Conservation (phyloP, 192 early-diverging fungal genomes). For the Geosiphon pyriformis region DNA sequence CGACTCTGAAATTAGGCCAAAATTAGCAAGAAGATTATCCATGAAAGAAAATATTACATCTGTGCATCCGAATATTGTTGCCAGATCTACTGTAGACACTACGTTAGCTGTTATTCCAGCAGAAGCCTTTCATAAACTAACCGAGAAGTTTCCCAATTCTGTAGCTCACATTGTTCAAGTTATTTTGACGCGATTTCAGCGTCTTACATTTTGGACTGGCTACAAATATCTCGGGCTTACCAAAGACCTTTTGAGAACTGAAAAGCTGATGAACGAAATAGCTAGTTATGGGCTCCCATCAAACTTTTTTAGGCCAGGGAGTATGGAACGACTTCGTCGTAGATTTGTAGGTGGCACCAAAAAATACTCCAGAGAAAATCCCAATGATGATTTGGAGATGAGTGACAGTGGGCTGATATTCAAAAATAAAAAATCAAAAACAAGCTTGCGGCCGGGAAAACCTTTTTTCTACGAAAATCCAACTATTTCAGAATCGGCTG, state of each 20-base stretch:
- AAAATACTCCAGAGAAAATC: constrained; percentile 34
- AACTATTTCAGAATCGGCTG: not conserved
- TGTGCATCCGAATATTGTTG: constrained; percentile 70
- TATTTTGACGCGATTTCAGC: constrained; percentile 90
- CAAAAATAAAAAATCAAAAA: constrained; percentile 21
- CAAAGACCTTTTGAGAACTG: constrained; percentile 79
- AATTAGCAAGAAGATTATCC: constrained; percentile 1
- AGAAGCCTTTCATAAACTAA: constrained; percentile 84
- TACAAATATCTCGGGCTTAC: constrained; percentile 84
- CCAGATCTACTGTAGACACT: constrained; percentile 78
- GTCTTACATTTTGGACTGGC: constrained; percentile 88
- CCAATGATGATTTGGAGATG: constrained; percentile 31
- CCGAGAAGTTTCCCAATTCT: constrained; percentile 85
- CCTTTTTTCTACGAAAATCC: constrained; percentile 5
- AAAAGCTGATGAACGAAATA: constrained; percentile 77
- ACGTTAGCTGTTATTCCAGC: constrained; percentile 93
- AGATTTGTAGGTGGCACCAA: constrained; percentile 37
- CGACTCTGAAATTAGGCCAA: not conserved
- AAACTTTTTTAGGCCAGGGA: constrained; percentile 46
- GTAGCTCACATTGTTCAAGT: constrained; percentile 94
- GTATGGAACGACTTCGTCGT: constrained; percentile 50
- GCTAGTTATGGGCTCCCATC: constrained; percentile 51
- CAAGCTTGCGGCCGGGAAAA: not conserved
- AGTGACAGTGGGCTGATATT: constrained; percentile 32
- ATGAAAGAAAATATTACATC: constrained; percentile 10